A percentile compares a stretch with the other conserved stretches of the same genome.
Conservation (phyloP, 192 early-diverging fungal species). For the Chytriomyces hyalinus region DNA sequence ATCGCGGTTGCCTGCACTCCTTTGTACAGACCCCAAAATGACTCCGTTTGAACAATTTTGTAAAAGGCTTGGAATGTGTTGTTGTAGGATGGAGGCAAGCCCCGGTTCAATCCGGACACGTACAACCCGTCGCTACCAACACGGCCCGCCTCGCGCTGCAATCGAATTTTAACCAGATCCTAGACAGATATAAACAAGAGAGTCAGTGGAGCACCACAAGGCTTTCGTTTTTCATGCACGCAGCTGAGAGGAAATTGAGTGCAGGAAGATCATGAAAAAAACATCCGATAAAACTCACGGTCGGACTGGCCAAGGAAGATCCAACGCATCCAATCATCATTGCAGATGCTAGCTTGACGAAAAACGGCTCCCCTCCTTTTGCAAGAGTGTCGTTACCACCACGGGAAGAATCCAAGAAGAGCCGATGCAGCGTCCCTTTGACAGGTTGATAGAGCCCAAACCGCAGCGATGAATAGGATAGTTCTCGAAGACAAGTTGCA, state of each 20-base stretch:
- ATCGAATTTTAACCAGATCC: constrained; percentile 37
- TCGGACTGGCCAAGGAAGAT: constrained; percentile 25
- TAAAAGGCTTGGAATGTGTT: constrained; percentile 34
- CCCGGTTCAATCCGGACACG: constrained; percentile 29
- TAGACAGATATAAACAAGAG: background rate
- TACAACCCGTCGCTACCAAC: constrained; percentile 10
- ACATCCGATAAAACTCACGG: background rate
- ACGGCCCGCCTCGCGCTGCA: constrained; percentile 31
- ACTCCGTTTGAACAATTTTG: constrained; percentile 25
- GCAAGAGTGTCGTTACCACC: background rate
- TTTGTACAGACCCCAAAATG: constrained; percentile 41
- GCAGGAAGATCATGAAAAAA: background rate
- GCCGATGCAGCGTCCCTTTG: constrained; percentile 2
- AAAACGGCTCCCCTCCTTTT: constrained; percentile 33
- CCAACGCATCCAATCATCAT: constrained; percentile 27
- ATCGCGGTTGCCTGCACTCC: constrained; percentile 56
- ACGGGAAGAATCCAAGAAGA: background rate
- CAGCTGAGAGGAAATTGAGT: too few species aligned
- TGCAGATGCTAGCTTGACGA: constrained; percentile 25
- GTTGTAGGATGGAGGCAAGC: constrained; percentile 11
- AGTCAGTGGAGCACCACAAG: too few species aligned
- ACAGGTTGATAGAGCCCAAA: constrained; percentile 33
- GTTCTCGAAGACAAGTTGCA: constrained; percentile 31
- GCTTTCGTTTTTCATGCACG: too few species aligned
- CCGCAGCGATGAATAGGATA: constrained; percentile 35